These are phyloP conservation scores for Fomitopsis pinicola DNA, from an alignment of 1,284 basidiomycete species.

Conservation along the genomic window DNA sequence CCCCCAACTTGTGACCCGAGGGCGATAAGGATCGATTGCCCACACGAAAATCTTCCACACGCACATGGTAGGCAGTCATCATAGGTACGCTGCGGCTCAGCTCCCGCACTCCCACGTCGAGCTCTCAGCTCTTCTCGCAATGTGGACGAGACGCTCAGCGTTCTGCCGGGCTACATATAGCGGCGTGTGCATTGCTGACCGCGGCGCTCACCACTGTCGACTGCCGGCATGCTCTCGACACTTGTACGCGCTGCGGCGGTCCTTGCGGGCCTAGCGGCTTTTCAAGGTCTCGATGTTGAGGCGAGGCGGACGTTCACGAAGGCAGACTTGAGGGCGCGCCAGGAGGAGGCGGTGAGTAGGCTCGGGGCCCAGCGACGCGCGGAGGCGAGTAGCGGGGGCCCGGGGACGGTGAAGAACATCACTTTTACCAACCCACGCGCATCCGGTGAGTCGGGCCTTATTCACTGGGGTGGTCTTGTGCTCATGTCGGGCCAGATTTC, in stretches of 20 bases:
- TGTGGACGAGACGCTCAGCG: not conserved
- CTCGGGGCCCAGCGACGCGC: conserved; percentile 13
- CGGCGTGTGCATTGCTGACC: not conserved
- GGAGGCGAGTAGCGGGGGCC: not conserved
- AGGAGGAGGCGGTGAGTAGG: conserved; percentile 21
- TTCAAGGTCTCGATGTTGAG: not conserved
- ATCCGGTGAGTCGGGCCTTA: conserved; percentile 38
- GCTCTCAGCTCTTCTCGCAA: not conserved
- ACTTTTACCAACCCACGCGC: conserved; percentile 69
- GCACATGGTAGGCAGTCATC: no score
- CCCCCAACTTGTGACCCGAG: no score
- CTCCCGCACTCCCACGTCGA: not conserved
- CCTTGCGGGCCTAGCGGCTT: not conserved
- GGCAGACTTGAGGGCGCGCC: conserved; percentile 19
- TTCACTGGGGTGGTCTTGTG: not conserved
- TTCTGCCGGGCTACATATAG: not conserved
- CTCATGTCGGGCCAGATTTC: conserved; percentile 46
- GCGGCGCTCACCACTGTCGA: not conserved
- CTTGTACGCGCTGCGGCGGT: not conserved
- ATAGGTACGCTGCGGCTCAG: not conserved
- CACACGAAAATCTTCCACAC: no score
- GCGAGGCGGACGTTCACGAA: conserved; percentile 19
- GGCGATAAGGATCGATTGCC: no score
- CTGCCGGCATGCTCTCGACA: conserved; percentile 1
- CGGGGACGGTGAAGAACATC: conserved; percentile 49